Evolutionary conservation across 2,329 filamentous ascomycete species (phyloP).

Genomic region (Cytospora schulzeri): DNA sequence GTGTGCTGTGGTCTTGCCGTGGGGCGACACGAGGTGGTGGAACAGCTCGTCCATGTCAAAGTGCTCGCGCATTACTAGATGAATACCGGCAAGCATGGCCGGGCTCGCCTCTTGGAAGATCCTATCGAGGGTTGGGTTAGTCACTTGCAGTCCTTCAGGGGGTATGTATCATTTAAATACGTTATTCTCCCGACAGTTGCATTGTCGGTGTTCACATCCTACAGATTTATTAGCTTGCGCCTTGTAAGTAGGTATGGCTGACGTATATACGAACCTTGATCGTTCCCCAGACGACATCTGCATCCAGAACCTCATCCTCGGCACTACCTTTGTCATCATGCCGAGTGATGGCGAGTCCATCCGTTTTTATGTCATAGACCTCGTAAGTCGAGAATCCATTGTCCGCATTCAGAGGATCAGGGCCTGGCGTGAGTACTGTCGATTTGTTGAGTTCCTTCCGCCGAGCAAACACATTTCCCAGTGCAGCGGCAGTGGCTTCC

Average conservation of each 20-base stretch:
- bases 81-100: constrained; percentile 60
- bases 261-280: constrained; percentile 33
- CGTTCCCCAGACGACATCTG: constrained; percentile 45
- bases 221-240: background rate
- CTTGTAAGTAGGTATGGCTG: too few relatives aligned
- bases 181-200: constrained; percentile 58
- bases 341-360: constrained; percentile 45
- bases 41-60: constrained; percentile 67
- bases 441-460: constrained; percentile 39
- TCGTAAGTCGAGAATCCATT: constrained; percentile 52
- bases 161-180: constrained; percentile 40
- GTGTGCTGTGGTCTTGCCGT: constrained; percentile 48
- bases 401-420: constrained; percentile 32
- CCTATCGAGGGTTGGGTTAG: constrained; percentile 35
- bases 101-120: constrained; percentile 64
- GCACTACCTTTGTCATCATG: constrained; percentile 42
- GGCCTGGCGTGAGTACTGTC: constrained; percentile 35
- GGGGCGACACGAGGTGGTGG: constrained; percentile 53
- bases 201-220: constrained; percentile 40
- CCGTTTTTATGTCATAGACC: constrained; percentile 56
- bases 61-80: constrained; percentile 57
- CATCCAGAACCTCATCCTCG: constrained; percentile 42
- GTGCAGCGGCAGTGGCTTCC: constrained; percentile 31
- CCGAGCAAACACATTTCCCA: constrained; percentile 40
- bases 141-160: too few relatives aligned